phyloP scores from a whole-genome alignment of 148 eudicot genomes.

The Spergularia marina region DNA sequence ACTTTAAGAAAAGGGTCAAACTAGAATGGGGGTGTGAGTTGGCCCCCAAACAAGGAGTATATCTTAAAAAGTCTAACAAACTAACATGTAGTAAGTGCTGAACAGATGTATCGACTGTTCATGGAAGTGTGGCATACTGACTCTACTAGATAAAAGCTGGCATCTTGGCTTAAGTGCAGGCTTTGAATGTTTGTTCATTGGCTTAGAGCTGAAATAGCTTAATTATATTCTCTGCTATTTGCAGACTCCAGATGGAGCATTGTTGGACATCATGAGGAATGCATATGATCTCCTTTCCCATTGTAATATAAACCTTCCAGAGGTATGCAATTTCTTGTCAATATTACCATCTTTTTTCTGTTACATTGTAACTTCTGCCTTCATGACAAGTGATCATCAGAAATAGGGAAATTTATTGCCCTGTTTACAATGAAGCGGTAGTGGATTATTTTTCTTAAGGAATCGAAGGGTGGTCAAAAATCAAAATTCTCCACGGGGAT shows the following conservation, averaged over 20 bases:
- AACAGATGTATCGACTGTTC: not conserved
- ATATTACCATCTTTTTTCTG: not conserved
- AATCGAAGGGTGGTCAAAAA: not conserved
- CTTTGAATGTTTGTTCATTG: not conserved
- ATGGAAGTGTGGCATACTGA: constrained; percentile 4
- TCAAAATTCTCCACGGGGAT: not conserved
- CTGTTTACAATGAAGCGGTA: not conserved
- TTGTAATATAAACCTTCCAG: constrained; percentile 64
- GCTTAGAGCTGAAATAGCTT: constrained; percentile 6
- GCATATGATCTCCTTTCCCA: constrained; percentile 83
- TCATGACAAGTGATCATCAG: not conserved
- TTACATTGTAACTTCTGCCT: not conserved
- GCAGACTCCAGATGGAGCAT: constrained; percentile 99
- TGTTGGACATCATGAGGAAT: constrained; percentile 82
- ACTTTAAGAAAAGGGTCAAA: no score
- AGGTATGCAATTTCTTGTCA: constrained; percentile 42
- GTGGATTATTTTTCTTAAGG: not conserved
- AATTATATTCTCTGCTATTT: constrained; percentile 18
- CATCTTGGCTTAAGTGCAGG: not conserved
- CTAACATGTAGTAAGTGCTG: not conserved
- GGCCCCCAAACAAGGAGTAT: no score
- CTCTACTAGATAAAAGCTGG: not conserved
- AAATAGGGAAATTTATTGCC: not conserved
- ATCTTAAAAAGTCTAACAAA: no score
- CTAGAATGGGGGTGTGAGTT: no score